Conservation (phyloP, 441 rosid genomes). For the Croton laevigatus region DNA sequence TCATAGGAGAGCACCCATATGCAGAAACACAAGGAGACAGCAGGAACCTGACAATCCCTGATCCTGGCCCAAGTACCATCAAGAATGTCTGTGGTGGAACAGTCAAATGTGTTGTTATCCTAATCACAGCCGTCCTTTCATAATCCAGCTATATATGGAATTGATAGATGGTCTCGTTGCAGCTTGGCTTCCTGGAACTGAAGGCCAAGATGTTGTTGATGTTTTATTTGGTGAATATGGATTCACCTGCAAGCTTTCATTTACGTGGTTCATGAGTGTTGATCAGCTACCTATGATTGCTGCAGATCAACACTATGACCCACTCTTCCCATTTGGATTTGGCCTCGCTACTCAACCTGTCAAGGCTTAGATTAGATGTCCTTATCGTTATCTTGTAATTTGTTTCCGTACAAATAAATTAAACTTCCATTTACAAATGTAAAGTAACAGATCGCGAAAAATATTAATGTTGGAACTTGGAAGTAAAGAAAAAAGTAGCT, state of each 20-base stretch:
- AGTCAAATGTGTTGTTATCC: constrained; percentile 47
- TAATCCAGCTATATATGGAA: constrained; percentile 44
- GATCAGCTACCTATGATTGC: constrained; percentile 75
- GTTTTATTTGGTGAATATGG: constrained; percentile 63
- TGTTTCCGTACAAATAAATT: not conserved
- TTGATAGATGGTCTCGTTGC: constrained; percentile 49
- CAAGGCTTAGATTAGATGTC: constrained; percentile 18
- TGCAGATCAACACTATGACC: constrained; percentile 61
- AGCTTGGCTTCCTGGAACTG: constrained; percentile 72
- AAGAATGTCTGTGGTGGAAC: constrained; percentile 52
- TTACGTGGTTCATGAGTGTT: constrained; percentile 63
- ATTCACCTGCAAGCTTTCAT: constrained; percentile 58
- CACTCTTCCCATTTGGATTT: constrained; percentile 62
- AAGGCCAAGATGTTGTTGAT: constrained; percentile 70
- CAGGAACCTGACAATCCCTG: constrained; percentile 48
- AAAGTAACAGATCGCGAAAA: too few relatives aligned
- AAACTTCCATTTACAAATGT: too few relatives aligned
- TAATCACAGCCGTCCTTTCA: constrained; percentile 55
- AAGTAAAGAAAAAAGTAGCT: too few relatives aligned
- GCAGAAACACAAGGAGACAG: constrained; percentile 61
- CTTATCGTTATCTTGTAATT: not conserved
- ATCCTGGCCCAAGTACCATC: constrained; percentile 47
- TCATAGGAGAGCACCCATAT: constrained; percentile 63
- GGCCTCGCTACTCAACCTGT: constrained; percentile 43
- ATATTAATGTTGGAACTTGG: too few relatives aligned